Evolutionary conservation across 495 filamentous ascomycete genomes (phyloP).

Genomic region (Neurospora sp.): DNA sequence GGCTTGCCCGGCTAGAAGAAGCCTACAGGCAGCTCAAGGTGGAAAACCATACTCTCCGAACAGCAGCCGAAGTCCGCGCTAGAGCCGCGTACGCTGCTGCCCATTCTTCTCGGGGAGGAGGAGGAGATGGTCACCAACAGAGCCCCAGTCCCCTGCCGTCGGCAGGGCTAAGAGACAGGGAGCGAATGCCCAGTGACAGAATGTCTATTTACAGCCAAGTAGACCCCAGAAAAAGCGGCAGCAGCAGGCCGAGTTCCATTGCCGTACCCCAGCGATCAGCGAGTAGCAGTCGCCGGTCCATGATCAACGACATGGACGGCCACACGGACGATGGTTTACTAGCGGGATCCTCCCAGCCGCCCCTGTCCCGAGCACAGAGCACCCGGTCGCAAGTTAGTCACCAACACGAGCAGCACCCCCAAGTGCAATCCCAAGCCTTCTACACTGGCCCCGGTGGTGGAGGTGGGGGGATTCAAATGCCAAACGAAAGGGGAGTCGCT

Average conservation of each 20-base stretch:
- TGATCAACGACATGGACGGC: not conserved
- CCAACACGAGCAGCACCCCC: not conserved
- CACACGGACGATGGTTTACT: not conserved
- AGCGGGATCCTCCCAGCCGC: not conserved
- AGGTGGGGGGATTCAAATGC: not conserved
- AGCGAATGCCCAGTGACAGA: constrained; percentile 19
- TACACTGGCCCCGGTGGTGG: not conserved
- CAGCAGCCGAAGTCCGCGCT: constrained; percentile 36
- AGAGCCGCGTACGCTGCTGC: constrained; percentile 21
- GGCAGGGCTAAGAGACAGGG: constrained; percentile 32
- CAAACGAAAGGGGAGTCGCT: not conserved
- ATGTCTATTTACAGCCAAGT: constrained; percentile 14
- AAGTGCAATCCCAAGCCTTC: constrained; percentile 1
- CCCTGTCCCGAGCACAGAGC: not conserved
- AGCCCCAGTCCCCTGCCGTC: constrained; percentile 41
- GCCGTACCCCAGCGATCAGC: constrained; percentile 3
- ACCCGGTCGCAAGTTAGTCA: not conserved
- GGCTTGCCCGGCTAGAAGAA: constrained; percentile 62
- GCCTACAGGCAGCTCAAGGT: constrained; percentile 76
- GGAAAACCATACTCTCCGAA: constrained; percentile 66
- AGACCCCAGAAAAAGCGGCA: constrained; percentile 25
- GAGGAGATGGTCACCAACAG: constrained; percentile 20
- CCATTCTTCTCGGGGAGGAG: constrained; percentile 15
- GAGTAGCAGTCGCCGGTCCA: constrained; percentile 2
- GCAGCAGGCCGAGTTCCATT: constrained; percentile 19